Percentiles rank a stretch among this genome's conserved stretches.
Conservation (phyloP, 2,329 filamentous ascomycete genomes). For the Cordyceps militaris region DNA sequence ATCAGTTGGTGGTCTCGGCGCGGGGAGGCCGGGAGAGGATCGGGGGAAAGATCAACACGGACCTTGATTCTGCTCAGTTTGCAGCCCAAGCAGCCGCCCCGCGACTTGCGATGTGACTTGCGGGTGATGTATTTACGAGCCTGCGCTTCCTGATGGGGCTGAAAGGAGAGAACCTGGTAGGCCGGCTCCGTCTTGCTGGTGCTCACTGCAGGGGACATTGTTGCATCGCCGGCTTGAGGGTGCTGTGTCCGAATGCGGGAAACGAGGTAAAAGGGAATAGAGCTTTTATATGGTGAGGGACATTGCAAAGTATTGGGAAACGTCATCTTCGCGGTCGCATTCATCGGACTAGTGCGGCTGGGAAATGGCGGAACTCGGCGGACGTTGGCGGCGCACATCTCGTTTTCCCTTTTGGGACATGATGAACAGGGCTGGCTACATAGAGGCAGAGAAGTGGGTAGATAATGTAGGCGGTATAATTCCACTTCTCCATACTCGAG, state of each 20-base stretch:
- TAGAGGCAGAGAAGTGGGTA: background rate
- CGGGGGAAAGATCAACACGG: background rate
- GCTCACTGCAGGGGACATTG: background rate
- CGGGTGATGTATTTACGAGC: constrained; percentile 16
- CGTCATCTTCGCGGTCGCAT: background rate
- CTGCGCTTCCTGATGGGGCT: constrained; percentile 5
- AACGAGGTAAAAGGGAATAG: background rate
- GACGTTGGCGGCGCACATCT: constrained; percentile 4
- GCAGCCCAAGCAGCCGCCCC: constrained; percentile 17
- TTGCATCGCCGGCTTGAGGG: background rate
- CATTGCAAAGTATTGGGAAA: background rate
- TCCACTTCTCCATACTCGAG: too few relatives aligned
- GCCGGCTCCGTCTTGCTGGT: background rate
- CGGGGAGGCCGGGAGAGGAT: background rate
- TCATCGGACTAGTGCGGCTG: constrained; percentile 10
- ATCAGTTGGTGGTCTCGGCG: background rate
- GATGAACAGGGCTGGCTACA: background rate
- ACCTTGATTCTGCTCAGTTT: constrained; percentile 22
- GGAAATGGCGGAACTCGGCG: background rate
- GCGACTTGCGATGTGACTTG: constrained; percentile 18
- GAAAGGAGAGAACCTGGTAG: constrained; percentile 8
- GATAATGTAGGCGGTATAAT: too few relatives aligned
- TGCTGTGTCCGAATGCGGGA: background rate
- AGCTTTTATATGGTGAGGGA: background rate
- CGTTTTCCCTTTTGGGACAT: constrained; percentile 18